Base-by-base conservation (phyloP, 2,329 filamentous ascomycete genomes). In the Verticillium zaregamsianum region DNA sequence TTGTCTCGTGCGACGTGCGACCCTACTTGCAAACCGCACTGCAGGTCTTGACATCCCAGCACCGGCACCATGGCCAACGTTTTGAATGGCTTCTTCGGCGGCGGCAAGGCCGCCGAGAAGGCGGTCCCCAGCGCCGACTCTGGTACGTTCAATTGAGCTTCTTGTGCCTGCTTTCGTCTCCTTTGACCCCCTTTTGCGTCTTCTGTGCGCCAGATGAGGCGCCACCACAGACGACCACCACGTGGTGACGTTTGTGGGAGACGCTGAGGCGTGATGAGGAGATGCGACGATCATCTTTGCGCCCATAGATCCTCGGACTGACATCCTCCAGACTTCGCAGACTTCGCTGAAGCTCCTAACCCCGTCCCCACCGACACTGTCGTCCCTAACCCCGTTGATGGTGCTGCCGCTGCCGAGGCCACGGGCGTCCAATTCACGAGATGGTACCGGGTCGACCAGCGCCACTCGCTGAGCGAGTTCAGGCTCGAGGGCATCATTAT, bases 391-490 rank as follows among this genome's bases (percentile, higher is more conserved):
- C 74, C 82, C 63, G 76, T 75, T 39, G 76, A 77, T 31, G 74
- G 79, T 52, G 75, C 77, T 57, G 68, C 71, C 35, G 72, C 76
- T 20, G 81, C 83, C 63, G 80, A 79, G 55, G 74, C 77, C 56
- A 81, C 82, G 55, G 76, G 74, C 54, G 79, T 82, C 31, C 90
- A 91, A 15, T 97, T 90, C 76, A 97, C 93, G 59, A 92, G 92
- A 81, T 99, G 95, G 95, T 99, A 98, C 80, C 92, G 93, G 61
- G 82, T 98, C 64, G 95, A 96, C 84, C 93, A 98, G 84, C 92
- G 95, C 71, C 88, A 93, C 71, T 88, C 88, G 31, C 80, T 89
- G 63, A 84, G 83, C 71, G 95, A 99, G 75, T 99, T 99, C 83
- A 88, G 88, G 78, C 85, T 89, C 70, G 95, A 99, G 80, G 90